Percentiles rank a stretch among this genome's conserved stretches.
These are phyloP conservation scores for Xylaria sp. DNA, from an alignment of 495 filamentous ascomycete species.

Conservation along the genomic window DNA sequence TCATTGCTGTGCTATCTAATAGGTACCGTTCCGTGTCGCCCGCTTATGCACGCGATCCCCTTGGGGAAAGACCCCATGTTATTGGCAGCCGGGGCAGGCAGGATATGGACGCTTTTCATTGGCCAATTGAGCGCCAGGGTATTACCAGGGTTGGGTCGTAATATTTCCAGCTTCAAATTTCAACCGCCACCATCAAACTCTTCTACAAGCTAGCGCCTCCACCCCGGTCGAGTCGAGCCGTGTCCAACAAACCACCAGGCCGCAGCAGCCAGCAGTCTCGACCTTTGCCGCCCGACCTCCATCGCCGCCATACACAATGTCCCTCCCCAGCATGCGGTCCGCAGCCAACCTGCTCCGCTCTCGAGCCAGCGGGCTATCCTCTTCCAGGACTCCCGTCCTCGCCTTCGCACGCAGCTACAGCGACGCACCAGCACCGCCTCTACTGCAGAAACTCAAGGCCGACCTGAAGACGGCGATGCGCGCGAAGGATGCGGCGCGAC, in stretches of 20 bases:
- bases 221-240: slow-evolving; percentile 12
- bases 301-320: slow-evolving; percentile 10
- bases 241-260: neutral
- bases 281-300: neutral
- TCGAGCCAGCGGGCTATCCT: slow-evolving; percentile 13
- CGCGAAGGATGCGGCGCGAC: slow-evolving; percentile 60
- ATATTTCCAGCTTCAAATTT: slow-evolving; percentile 13
- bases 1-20: neutral
- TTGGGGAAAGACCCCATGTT: slow-evolving; percentile 14
- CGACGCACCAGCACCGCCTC: slow-evolving; percentile 46
- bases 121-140: slow-evolving; percentile 8
- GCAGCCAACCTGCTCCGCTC: slow-evolving; percentile 22
- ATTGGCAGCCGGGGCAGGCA: neutral
- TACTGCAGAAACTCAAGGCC: slow-evolving; percentile 55
- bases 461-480: slow-evolving; percentile 69
- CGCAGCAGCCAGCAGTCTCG: neutral
- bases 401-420: slow-evolving; percentile 45
- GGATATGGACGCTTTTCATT: neutral
- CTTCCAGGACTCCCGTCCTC: slow-evolving; percentile 4
- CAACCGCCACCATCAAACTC: slow-evolving; percentile 10
- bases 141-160: too few relatives aligned
- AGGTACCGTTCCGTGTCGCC: neutral
- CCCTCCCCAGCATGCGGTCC: slow-evolving; percentile 20
- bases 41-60: neutral
- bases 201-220: neutral